Evolutionary conservation across 306 rosid species (phyloP).

Genomic region (Prunus kanzakura): DNA sequence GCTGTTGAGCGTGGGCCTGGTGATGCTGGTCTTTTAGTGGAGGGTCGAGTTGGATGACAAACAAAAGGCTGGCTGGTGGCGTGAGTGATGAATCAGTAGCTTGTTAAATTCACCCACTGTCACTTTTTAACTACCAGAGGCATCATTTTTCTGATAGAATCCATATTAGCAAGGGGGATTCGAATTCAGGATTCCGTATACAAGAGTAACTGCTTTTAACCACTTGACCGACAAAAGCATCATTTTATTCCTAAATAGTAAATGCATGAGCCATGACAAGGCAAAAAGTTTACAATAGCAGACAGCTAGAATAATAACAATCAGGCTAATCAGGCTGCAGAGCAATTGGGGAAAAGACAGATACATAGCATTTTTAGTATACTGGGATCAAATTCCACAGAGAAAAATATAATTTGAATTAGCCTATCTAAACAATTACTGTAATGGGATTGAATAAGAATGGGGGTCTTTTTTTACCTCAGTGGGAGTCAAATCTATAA

Average conservation of each 20-base stretch:
- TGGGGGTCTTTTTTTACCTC: conserved; percentile 15
- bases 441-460: conserved; percentile 22
- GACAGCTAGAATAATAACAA: background rate
- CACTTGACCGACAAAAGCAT: no score
- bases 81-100: background rate
- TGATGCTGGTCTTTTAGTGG: background rate
- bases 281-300: background rate
- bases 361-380: background rate
- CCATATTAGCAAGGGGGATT: no score
- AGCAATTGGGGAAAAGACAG: background rate
- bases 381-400: background rate
- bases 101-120: background rate
- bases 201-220: no score
- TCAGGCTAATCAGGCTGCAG: background rate
- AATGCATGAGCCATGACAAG: background rate
- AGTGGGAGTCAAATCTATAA: conserved; percentile 53
- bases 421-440: conserved; percentile 19
- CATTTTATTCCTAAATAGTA: no score
- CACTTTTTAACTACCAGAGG: background rate
- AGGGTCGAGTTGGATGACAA: background rate
- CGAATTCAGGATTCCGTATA: no score
- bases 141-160: background rate
- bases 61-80: background rate
- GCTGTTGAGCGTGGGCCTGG: background rate
- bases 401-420: background rate